Percentiles rank a stretch among this genome's conserved stretches.
Conservation (phyloP, 306 rosid species). For the Acacia crassicarpa region DNA sequence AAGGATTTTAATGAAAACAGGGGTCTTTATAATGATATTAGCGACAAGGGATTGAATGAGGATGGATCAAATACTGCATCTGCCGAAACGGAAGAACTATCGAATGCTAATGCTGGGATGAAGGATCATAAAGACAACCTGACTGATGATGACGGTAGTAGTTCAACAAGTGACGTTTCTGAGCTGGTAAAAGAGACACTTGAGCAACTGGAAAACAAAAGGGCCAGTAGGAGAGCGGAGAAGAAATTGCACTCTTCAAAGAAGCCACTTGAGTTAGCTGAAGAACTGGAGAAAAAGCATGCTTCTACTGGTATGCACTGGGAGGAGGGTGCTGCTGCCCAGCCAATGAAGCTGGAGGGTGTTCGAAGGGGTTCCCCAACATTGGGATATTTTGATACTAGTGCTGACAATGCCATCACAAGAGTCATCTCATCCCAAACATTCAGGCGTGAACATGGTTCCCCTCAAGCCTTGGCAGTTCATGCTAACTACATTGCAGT, state of each 20-base stretch:
- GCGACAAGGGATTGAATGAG: conserved; percentile 21
- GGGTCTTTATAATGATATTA: conserved; percentile 29
- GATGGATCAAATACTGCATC: conserved; percentile 26
- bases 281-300: conserved; percentile 83
- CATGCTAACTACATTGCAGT: conserved; percentile 83
- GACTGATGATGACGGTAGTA: conserved; percentile 44
- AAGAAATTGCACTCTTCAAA: conserved; percentile 37
- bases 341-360: conserved; percentile 97
- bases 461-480: conserved; percentile 80
- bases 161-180: conserved; percentile 45
- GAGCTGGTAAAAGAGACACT: conserved; percentile 72
- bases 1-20: conserved; percentile 27
- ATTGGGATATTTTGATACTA: conserved; percentile 78
- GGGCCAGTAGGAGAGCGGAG: conserved; percentile 46
- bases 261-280: conserved; percentile 84
- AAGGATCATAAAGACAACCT: conserved; percentile 34
- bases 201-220: conserved; percentile 58
- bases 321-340: conserved; percentile 99
- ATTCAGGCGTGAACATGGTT: conserved; percentile 87
- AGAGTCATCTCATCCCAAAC: conserved; percentile 64
- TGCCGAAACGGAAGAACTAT: conserved; percentile 36
- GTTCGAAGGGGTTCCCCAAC: conserved; percentile 78
- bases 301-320: conserved; percentile 89
- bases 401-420: conserved; percentile 67
- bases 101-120: conserved; percentile 23